phyloP scores from a whole-genome alignment of 2,329 filamentous ascomycete genomes.

The Orbilia ellipsospora region DNA sequence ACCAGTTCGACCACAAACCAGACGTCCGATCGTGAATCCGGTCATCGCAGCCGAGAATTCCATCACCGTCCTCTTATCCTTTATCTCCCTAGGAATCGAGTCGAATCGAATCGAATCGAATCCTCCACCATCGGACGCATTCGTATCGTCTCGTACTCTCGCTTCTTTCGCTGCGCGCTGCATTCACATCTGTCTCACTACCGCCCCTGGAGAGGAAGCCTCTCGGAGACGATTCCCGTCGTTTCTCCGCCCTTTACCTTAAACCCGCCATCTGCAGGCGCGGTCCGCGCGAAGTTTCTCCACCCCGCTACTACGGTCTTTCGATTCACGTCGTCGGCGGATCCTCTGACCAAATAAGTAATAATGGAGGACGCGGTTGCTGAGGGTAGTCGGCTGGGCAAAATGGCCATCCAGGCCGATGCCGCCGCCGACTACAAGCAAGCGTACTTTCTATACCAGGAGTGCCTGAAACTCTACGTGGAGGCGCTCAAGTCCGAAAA shows the following conservation, averaged over 20 bases:
- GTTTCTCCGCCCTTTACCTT: conserved; percentile 32
- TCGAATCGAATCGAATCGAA: too few species aligned
- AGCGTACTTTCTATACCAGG: conserved; percentile 48
- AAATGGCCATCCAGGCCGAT: conserved; percentile 52
- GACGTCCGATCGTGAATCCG: conserved; percentile 14
- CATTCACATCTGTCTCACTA: not conserved
- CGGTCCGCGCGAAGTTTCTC: conserved; percentile 38
- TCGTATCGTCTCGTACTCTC: conserved; percentile 9
- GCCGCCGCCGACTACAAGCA: conserved; percentile 49
- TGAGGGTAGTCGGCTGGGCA: conserved; percentile 52
- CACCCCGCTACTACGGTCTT: conserved; percentile 9
- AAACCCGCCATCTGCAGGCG: conserved; percentile 38
- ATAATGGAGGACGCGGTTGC: conserved; percentile 47
- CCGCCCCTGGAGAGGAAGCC: not conserved
- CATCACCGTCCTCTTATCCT: conserved; percentile 26
- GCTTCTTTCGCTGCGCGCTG: conserved; percentile 27
- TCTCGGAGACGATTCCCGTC: conserved; percentile 3
- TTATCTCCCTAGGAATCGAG: conserved; percentile 11
- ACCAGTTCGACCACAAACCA: conserved; percentile 6
- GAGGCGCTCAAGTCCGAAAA: conserved; percentile 42
- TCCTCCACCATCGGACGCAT: conserved; percentile 4
- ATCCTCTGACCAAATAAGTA: not conserved
- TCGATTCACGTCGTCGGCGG: not conserved
- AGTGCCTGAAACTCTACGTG: conserved; percentile 45
- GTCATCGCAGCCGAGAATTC: conserved; percentile 12